Base-by-base conservation (phyloP, 306 rosid species). In the Sechiopsis laciniata region DNA sequence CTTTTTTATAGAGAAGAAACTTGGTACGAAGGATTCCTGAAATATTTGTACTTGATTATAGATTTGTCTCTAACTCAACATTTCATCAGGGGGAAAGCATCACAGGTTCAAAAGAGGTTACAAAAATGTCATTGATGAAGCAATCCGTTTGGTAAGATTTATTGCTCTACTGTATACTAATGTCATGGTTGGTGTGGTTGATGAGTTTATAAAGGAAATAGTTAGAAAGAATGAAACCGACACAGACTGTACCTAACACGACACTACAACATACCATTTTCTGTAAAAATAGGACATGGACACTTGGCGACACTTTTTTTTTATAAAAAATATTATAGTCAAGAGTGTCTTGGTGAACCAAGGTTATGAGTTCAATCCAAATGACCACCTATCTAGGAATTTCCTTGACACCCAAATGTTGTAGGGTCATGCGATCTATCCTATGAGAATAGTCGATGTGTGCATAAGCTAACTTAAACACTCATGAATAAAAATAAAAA, bases 71-170 rank as follows among this genome's bases (percentile, higher is more conserved):
- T 77, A 68, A 73, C 22, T 52, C 79, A 64, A 55, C 13, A 52
- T 82, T 73, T 83, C 78, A 79, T 52, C 52, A 94, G 98, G 95
- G 74, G 98, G 96, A 42, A 94, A 83, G 80, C 98, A 94, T 79
- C 98, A 86, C 75, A 93, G 97, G 75, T 94, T 94, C 87, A 90
- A 87, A 80, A 90, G 97, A 82, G 97, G 98, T 84, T 90, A 94
- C 88, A 94, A 87, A 84, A 94, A 94, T 78, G 98, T 94, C 81
- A 94, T 89, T 64, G 98, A 94, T 74, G 96, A 94, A 85, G 97
- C 98, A 60, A 85, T 90, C 80, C 96, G 96, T 60, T 84, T 94
- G 95, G 98, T 90, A 82, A 78, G 86, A 58, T 72, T 76, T 73
- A 77, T 15, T 19, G 29, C 64, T 45, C 40, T 26, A 74, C 78